These are phyloP conservation scores for Fusarium buharicum DNA, from an alignment of 2,329 filamentous ascomycete genomes.

Conservation along the genomic window DNA sequence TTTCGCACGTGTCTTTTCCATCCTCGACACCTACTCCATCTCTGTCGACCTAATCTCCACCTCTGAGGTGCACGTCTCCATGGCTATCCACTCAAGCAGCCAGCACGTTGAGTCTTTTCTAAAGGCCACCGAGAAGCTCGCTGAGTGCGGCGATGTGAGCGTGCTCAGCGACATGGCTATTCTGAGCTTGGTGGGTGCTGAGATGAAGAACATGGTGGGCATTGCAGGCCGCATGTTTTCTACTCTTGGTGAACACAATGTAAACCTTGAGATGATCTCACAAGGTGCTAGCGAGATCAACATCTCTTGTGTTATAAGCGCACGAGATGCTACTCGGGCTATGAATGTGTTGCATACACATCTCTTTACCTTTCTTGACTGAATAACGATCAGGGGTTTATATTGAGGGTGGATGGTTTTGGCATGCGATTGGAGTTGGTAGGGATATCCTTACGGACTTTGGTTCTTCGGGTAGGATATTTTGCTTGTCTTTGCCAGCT, in stretches of 20 bases:
- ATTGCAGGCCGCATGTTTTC: conserved; percentile 96
- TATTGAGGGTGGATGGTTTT: conserved; percentile 7
- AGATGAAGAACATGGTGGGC: conserved; percentile 98
- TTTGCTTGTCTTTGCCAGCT: neutral
- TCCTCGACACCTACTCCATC: conserved; percentile 85
- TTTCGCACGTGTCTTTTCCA: conserved; percentile 91
- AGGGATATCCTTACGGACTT: conserved; percentile 12
- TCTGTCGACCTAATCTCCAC: conserved; percentile 97
- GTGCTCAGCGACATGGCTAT: conserved; percentile 94
- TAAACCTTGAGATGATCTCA: conserved; percentile 99
- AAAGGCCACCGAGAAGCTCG: conserved; percentile 75
- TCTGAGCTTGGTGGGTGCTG: conserved; percentile 89
- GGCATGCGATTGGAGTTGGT: conserved; percentile 21
- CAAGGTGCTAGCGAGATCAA: conserved; percentile 99
- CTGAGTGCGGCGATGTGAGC: conserved; percentile 87
- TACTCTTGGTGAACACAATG: conserved; percentile 88
- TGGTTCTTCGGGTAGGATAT: neutral
- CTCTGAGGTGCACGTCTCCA: conserved; percentile 95
- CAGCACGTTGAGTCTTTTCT: conserved; percentile 70
- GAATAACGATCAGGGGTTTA: conserved; percentile 10
- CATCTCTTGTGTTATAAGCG: conserved; percentile 97
- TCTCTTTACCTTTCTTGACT: conserved; percentile 95
- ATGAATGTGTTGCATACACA: conserved; percentile 97
- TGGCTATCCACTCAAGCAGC: conserved; percentile 90
- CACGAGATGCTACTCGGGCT: conserved; percentile 87